Evolutionary conservation across 352 stramenopile species (phyloP).

Genomic region (Globisporangium cystogenes): DNA sequence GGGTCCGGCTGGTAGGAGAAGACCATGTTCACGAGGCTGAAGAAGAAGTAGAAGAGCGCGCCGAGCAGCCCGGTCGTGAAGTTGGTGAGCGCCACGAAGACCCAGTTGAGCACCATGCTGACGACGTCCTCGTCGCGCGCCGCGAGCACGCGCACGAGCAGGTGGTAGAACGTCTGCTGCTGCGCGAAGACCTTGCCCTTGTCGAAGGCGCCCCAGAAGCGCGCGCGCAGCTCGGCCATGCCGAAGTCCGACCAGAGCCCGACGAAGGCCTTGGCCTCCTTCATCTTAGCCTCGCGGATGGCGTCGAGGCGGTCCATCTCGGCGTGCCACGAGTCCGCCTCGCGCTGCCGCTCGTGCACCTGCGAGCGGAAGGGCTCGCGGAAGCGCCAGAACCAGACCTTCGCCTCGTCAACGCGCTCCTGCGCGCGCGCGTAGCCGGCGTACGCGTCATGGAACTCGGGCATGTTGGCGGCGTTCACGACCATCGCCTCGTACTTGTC

Average conservation of each 20-base stretch:
- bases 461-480: constrained; percentile 68
- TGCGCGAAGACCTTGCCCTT: constrained; percentile 83
- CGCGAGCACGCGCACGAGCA: constrained; percentile 70
- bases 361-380: constrained; percentile 63
- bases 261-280: constrained; percentile 69
- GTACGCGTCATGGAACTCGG: constrained; percentile 72
- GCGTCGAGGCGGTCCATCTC: constrained; percentile 52
- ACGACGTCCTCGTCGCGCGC: constrained; percentile 69
- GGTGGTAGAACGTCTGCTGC: constrained; percentile 86
- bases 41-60: constrained; percentile 82
- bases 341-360: constrained; percentile 46
- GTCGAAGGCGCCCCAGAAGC: constrained; percentile 82
- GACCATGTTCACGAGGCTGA: constrained; percentile 79
- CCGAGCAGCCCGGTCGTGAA: constrained; percentile 85
- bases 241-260: constrained; percentile 84
- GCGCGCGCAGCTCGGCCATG: constrained; percentile 60
- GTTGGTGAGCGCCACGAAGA: constrained; percentile 81
- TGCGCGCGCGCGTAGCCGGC: constrained; percentile 45
- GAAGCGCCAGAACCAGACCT: constrained; percentile 87
- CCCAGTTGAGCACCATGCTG: constrained; percentile 78
- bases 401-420: constrained; percentile 53
- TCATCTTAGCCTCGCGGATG: constrained; percentile 66
- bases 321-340: constrained; percentile 53
- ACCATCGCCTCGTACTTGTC: constrained; percentile 71
- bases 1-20: constrained; percentile 81